Base-by-base conservation (phyloP, 805 yeast genomes). In the Yarrowia divulgata region DNA sequence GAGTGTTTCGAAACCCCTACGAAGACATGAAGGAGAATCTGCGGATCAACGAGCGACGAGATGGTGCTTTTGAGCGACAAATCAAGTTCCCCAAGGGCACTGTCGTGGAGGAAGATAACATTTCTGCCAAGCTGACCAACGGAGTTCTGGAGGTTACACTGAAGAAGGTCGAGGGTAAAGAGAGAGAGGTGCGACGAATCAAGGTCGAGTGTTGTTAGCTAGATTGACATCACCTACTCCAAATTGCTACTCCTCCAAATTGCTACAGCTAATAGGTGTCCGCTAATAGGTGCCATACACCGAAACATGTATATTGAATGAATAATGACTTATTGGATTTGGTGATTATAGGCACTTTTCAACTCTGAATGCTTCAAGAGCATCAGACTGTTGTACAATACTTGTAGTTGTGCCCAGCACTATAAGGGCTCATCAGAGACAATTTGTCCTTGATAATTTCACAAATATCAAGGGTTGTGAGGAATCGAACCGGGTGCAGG, bases 41-140 rank as follows among this genome's bases (percentile, higher is more conserved):
- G 67, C 84, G 83, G 71, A 81, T 85, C 29, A 79, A 85, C 32
- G 90, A 87, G 76, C 81, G 87, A 69, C 82, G 84, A 74, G 81
- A 84, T 46, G 90, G 90, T 14, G 80, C 83, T 0, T 84, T 87
- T 74, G 87, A 85, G 75, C 83, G 90, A 78, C 80, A 84, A 43
- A 76, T 87, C 66, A 85, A 84, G 71, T 81, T 87, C 74, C 89
- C 90, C 23, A 80, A 82, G 1, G 76, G 83, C 63, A 88, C 88
- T 58, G 79, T 81, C 68, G 81, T 87, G 46, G 77, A 81, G 45
- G 90, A 87, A 69, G 87, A 84, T 23, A 79, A 77, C 37, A 86
- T 87, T 71, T 82, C 80, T 69, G 90, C 89, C 7, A 82, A 82
- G 67, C 85, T 85, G 71, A 75, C 75, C 48, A 85, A 86, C 72